Evolutionary conservation across 306 rosid species (phyloP), one percentile per base, ranked within the genome.

Genomic region (Ammopiptanthus mongolicus): DNA sequence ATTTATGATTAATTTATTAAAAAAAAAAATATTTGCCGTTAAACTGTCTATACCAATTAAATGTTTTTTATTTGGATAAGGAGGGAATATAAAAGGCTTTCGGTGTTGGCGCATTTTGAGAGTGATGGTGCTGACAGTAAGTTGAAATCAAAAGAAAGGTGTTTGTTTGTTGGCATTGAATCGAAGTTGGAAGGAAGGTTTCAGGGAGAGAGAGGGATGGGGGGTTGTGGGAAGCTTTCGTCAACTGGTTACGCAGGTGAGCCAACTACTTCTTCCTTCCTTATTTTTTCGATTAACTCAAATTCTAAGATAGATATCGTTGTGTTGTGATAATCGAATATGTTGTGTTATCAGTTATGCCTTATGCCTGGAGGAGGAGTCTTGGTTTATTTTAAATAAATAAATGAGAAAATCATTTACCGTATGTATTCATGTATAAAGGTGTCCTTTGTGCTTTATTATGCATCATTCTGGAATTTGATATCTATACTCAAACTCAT

Each of bases 201-300:
- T 25, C 2, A 37, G 3, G 5, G 5, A 1, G 50, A 6, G 8
- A 15, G 25, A 7, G 44, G 25, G 37, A 8, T 84, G 86, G 81
- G 88, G 81, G 88, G 19, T 59, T 87, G 55, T 85, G 88, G 88
- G 91, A 89, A 77, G 95, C 86, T 74, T 84, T 89, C 74, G 82
- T 89, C 85, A 84, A 87, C 69, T 89, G 92, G 90, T 75, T 85
- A 34, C 78, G 91, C 76, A 87, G 95, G 95, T 89, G 68, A 51
- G 14, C 8, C 47, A 8, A 21, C 21, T 19, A 14, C 69, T 44
- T 12, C 42, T 44, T 0, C 1, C 15, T 44, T 4, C 13, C 14
- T 44, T 25, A 25, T 25, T 25, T 0, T 25, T 25, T 25, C 36
- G 5, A 31, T 31, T 5, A 31, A 31, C 36, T 31, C 36, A 31